Conservation (phyloP, 2,329 filamentous ascomycete genomes). For the Graphilbum sp. region DNA sequence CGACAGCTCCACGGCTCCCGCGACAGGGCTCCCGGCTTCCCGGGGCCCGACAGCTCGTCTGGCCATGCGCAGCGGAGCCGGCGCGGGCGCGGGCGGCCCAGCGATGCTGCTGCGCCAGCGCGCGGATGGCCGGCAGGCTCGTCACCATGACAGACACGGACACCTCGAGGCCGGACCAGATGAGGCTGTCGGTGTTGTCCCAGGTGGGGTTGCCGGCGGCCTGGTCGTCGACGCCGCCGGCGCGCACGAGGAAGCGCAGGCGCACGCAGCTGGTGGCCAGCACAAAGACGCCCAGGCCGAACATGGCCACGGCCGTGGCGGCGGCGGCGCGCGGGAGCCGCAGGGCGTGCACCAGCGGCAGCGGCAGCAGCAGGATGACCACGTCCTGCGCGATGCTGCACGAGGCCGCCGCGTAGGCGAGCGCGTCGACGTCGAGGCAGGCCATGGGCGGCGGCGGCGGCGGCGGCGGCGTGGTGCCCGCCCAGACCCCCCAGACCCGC, state of each 20-base stretch:
- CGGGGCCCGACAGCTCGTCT: no score
- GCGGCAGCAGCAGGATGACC: constrained; percentile 17
- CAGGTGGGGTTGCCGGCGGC: constrained; percentile 22
- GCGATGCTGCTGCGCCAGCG: background rate
- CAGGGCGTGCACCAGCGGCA: constrained; percentile 17
- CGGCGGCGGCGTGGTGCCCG: background rate
- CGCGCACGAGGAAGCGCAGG: constrained; percentile 17
- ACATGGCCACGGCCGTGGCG: constrained; percentile 16
- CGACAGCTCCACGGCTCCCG: no score
- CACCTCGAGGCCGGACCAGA: constrained; percentile 27
- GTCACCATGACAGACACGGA: constrained; percentile 24
- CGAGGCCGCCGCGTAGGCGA: constrained; percentile 15
- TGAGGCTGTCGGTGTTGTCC: constrained; percentile 23
- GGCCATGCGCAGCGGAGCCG: no score
- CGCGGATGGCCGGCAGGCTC: constrained; percentile 17
- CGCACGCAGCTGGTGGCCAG: constrained; percentile 19
- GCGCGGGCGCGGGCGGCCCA: no score
- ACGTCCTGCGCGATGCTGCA: constrained; percentile 20
- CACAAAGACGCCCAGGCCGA: constrained; percentile 21
- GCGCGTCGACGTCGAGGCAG: constrained; percentile 18
- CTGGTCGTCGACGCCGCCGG: constrained; percentile 7
- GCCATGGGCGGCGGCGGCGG: constrained; percentile 5
- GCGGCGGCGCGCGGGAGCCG: constrained; percentile 6
- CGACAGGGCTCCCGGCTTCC: no score
- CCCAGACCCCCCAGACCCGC: constrained; percentile 14